Evolutionary conservation across 495 filamentous ascomycete species (phyloP), one percentile per base, ranked within the genome.

Genomic region (Penicillium arizonense): DNA sequence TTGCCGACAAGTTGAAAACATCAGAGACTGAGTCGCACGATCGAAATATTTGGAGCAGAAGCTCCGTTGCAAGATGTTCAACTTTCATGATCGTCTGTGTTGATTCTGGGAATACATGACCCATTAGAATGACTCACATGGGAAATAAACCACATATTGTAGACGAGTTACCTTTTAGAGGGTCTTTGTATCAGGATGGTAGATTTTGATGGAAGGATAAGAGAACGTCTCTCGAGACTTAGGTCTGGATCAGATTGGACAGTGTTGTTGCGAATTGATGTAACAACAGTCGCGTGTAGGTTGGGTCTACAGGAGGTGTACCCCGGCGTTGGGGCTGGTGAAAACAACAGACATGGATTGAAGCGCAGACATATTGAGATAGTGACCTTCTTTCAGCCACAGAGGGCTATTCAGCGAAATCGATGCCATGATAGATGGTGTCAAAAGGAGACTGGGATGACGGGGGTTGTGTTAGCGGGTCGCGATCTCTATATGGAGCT

Each of bases 281-380:
- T 55, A 34, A 62, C 62, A 72, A 64, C 46, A 47, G 52, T 64
- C 53, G 47, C 50, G 37, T 51, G 54, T 50, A 50, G 28, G 37
- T 30, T 53, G 50, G 41, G 48, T 44, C 45, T 71, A 88, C 74
- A 77, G 75, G 47, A 66, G 63, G 56, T 67, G 64, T 58, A 88
- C 88, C 87, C 87, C 87, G 64, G 65, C 84, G 63, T 85, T 89
- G 87, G 87, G 89, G 86, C 80, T 87, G 82, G 85, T 64, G 56
- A 74, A 60, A 58, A 64, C 63, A 61, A 64, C 63, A 60, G 60
- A 71, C 54, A 67, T 77, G 73, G 76, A 58, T 52, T 71, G 20
- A 32, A 33, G 5, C 12, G 51, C 23, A 11, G 41, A 30, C 44
- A 26, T 33, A 23, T 10, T 24, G 56, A 53, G 54, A 57, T 42